Percentiles rank a stretch among this genome's conserved stretches.
These are phyloP conservation scores for Lathyrus oleraceus DNA, from an alignment of 306 rosid species.

Conservation along the genomic window DNA sequence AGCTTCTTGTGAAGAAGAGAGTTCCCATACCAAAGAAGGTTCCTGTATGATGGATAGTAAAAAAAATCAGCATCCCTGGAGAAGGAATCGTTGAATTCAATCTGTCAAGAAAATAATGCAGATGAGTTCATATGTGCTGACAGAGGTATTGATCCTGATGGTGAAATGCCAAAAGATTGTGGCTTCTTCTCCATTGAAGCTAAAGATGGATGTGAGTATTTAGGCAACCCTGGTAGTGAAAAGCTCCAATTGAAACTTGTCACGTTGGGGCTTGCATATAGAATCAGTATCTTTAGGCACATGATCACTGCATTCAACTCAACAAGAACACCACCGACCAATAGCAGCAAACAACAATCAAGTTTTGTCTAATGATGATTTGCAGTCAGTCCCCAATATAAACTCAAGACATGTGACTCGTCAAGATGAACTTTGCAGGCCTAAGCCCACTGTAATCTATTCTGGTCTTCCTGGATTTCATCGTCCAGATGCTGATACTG, in stretches of 20 bases:
- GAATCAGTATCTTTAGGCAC: conserved; percentile 11
- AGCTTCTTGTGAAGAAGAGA: neutral
- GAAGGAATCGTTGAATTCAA: neutral
- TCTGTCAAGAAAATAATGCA: conserved; percentile 25
- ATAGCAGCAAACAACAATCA: too few species aligned
- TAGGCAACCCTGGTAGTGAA: conserved; percentile 29
- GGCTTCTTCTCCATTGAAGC: conserved; percentile 19
- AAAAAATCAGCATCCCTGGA: conserved; percentile 9
- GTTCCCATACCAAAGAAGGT: neutral
- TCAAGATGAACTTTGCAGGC: too few species aligned
- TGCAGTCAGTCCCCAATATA: too few species aligned
- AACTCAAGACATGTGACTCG: too few species aligned
- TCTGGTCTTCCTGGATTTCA: too few species aligned
- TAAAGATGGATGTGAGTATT: conserved; percentile 32
- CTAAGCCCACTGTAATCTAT: too few species aligned
- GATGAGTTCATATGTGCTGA: conserved; percentile 23
- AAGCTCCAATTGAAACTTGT: conserved; percentile 23
- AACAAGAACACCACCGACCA: conserved; percentile 1
- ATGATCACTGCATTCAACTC: conserved; percentile 20
- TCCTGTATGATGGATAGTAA: neutral
- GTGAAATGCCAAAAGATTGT: neutral
- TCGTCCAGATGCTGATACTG: too few species aligned
- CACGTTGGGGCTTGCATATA: conserved; percentile 16
- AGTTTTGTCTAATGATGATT: too few species aligned
- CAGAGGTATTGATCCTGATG: neutral